Conservation (phyloP, 192 early-diverging fungal genomes). For the Helicostylum pulchrum region DNA sequence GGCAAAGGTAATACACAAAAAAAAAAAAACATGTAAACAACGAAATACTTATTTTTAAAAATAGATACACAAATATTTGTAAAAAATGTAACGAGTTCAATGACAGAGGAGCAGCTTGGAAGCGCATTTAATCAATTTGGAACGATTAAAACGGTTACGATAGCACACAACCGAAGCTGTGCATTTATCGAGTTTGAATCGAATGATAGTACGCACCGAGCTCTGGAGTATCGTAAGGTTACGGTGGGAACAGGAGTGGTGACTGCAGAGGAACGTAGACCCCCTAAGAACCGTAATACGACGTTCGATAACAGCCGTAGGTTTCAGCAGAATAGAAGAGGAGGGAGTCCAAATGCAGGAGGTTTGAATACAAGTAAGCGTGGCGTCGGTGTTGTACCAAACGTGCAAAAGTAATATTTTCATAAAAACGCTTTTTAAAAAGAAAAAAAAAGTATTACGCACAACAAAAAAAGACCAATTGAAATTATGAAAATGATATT, state of each 20-base stretch:
- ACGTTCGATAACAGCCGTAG: no score
- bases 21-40: background rate
- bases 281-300: no score
- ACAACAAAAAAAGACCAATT: no score
- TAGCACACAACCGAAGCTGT: conserved; percentile 16
- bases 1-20: background rate
- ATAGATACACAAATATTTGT: conserved; percentile 31
- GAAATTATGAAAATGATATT: no score
- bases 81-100: conserved; percentile 34
- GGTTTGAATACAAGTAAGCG: no score
- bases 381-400: no score
- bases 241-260: conserved; percentile 23
- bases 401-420: no score
- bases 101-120: conserved; percentile 39
- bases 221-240: conserved; percentile 32
- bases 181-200: conserved; percentile 41
- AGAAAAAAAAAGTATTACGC: no score
- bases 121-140: conserved; percentile 40
- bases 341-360: no score
- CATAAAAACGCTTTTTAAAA: no score
- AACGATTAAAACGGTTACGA: conserved; percentile 23
- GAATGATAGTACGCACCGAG: conserved; percentile 35
- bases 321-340: no score
- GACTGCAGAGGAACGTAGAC: conserved; percentile 24
- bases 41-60: background rate